Evolutionary conservation across 202 grass and related monocot species (phyloP).

Genomic region (Cymbopogon flexuosus): DNA sequence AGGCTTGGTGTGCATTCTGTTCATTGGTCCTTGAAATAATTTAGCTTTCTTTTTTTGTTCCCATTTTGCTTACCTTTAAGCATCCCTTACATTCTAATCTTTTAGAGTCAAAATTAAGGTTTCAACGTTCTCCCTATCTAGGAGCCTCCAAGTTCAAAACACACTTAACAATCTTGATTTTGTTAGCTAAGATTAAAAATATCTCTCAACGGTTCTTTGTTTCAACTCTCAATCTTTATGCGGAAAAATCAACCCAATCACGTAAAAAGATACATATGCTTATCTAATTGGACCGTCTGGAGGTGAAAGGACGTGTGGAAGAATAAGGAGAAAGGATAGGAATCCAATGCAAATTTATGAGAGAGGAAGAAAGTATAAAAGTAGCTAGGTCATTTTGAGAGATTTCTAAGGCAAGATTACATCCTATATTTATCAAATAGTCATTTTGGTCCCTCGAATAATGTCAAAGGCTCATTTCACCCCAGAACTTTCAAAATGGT

Average conservation of each 20-base stretch:
- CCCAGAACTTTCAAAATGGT: not conserved
- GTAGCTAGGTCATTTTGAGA: too few species aligned
- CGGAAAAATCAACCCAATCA: not conserved
- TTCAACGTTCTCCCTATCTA: not conserved
- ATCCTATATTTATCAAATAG: not conserved
- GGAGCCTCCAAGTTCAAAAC: not conserved
- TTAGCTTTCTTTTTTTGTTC: not conserved
- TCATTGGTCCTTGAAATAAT: not conserved
- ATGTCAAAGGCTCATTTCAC: not conserved
- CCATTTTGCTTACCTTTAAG: not conserved
- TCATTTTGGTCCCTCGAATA: not conserved
- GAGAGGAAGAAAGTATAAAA: not conserved
- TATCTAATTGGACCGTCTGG: accelerated
- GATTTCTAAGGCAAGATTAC: too few species aligned
- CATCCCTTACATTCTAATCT: not conserved
- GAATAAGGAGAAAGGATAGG: not conserved
- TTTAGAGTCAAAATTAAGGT: not conserved
- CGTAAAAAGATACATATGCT: not conserved
- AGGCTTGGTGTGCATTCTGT: not conserved
- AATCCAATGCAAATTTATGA: not conserved
- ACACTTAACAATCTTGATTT: not conserved
- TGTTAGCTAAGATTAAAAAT: not conserved
- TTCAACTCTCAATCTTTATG: not conserved
- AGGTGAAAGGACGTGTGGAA: not conserved
- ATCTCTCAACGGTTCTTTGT: not conserved